These are phyloP conservation scores for Fraxinus floribunda DNA, from an alignment of 305 asterid genomes.

Conservation along the genomic window DNA sequence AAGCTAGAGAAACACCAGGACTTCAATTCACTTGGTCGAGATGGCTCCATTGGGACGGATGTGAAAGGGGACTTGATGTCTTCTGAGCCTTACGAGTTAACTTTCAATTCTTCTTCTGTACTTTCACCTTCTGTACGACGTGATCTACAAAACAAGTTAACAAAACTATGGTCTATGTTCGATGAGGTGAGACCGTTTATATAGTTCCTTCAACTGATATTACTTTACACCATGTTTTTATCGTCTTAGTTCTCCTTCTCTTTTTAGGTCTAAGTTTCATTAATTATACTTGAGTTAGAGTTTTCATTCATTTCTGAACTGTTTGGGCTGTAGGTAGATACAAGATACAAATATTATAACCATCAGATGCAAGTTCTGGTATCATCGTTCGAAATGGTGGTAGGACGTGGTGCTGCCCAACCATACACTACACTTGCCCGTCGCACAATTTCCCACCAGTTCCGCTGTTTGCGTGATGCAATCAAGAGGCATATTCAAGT, in stretches of 20 bases:
- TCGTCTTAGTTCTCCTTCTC: neutral
- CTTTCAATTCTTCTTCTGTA: conserved; percentile 29
- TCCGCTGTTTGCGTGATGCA: conserved; percentile 60
- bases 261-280: neutral
- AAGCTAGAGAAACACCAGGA: conserved; percentile 29
- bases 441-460: conserved; percentile 71
- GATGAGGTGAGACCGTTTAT: conserved; percentile 48
- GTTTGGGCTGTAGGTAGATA: conserved; percentile 55
- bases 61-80: conserved; percentile 30
- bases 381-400: conserved; percentile 60
- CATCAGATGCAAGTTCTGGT: conserved; percentile 64
- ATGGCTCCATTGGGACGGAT: conserved; percentile 34
- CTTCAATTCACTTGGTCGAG: conserved; percentile 27
- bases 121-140: conserved; percentile 49
- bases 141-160: conserved; percentile 54
- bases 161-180: conserved; percentile 52
- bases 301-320: neutral
- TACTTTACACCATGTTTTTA: neutral
- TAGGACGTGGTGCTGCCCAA: conserved; percentile 65
- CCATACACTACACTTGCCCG: conserved; percentile 72
- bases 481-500: conserved; percentile 65
- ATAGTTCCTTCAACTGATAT: neutral
- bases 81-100: conserved; percentile 33
- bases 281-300: neutral
- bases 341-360: conserved; percentile 58